Percentiles rank a stretch among this genome's conserved stretches.
Evolutionary conservation across 2,329 filamentous ascomycete species (phyloP).

Genomic region (Didymella exigua): DNA sequence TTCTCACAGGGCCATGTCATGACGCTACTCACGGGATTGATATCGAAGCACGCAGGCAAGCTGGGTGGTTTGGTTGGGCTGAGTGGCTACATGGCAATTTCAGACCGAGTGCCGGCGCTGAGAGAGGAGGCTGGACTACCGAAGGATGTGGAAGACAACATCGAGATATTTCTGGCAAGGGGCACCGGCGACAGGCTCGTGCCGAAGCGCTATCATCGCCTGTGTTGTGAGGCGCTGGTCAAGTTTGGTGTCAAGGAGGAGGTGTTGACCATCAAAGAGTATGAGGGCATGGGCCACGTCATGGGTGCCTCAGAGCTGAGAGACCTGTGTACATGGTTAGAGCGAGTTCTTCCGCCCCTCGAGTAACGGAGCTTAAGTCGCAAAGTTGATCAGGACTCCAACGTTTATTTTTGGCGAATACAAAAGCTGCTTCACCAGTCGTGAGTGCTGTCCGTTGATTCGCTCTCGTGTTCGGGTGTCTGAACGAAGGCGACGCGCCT

Average conservation of each 20-base stretch:
- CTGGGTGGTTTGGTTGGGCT: slow-evolving; percentile 52
- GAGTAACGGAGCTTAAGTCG: background rate
- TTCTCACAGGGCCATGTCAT: slow-evolving; percentile 58
- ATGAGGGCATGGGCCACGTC: slow-evolving; percentile 56
- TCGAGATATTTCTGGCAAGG: slow-evolving; percentile 55
- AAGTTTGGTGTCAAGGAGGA: slow-evolving; percentile 49
- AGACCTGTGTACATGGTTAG: slow-evolving; percentile 54
- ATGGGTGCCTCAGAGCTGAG: slow-evolving; percentile 52
- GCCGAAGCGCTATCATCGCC: slow-evolving; percentile 51
- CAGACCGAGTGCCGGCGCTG: slow-evolving; percentile 47
- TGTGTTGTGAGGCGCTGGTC: slow-evolving; percentile 51
- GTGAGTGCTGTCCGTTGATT: background rate
- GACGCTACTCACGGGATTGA: slow-evolving; percentile 51
- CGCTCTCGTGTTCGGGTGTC: background rate
- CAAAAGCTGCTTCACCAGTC: no score
- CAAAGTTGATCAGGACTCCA: background rate
- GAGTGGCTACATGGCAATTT: slow-evolving; percentile 56
- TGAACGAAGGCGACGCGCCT: slow-evolving; percentile 1
- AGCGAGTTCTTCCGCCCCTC: slow-evolving; percentile 49
- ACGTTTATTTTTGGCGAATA: background rate
- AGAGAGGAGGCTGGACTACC: slow-evolving; percentile 47
- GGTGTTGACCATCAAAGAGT: slow-evolving; percentile 51
- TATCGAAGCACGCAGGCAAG: slow-evolving; percentile 49
- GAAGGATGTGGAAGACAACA: slow-evolving; percentile 40
- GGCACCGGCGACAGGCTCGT: slow-evolving; percentile 57